Evolutionary conservation across 2,329 filamentous ascomycete species (phyloP), one percentile per base, ranked within the genome.

Genomic region (Alternaria dauci): DNA sequence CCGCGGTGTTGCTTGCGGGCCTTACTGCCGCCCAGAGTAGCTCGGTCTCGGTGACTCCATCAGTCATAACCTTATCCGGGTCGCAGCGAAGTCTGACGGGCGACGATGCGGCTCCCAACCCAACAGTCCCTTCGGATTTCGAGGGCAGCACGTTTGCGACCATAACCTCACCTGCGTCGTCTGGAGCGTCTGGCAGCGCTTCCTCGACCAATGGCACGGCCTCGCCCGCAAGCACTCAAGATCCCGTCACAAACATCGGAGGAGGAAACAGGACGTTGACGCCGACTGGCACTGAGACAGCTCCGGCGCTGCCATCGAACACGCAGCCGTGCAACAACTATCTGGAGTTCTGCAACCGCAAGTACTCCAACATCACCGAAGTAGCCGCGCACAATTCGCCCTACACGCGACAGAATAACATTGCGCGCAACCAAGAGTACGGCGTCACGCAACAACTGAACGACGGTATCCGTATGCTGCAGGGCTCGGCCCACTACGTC

Each of bases 401-500:
- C 3, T 80, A 79, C 59, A 69, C 69, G 55, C 46, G 61, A 20
- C 63, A 70, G 57, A 72, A 71, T 54, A 80, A 80, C 53, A 74
- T 72, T 16, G 77, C 68, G 18, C 67, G 68, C 50, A 80, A 80
- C 56, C 78, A 80, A 60, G 68, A 71, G n/a, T 74, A 72, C 42
- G 67, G 64, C 25, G 77, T 80, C 7, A 77, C 72, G 4, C 70
- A 74, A 48, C 78, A 80, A 58, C 65, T 80, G 16, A 77, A 80
- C 55, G 78, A 80, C 60, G 78, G 78, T 1, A 72, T 80, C 34
- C 76, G 78, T 28, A 76, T 80, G 71, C 67, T 90, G 16, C 86
- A 89, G 80, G 87, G 87, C 61, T 86, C 89, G 73, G 82, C 83
- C 0, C 88, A 89, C 67, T 79, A 77, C 32, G 74, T 83, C 44